Conservation (phyloP, 345 rosid species). For the Dipteronia sinensis region DNA sequence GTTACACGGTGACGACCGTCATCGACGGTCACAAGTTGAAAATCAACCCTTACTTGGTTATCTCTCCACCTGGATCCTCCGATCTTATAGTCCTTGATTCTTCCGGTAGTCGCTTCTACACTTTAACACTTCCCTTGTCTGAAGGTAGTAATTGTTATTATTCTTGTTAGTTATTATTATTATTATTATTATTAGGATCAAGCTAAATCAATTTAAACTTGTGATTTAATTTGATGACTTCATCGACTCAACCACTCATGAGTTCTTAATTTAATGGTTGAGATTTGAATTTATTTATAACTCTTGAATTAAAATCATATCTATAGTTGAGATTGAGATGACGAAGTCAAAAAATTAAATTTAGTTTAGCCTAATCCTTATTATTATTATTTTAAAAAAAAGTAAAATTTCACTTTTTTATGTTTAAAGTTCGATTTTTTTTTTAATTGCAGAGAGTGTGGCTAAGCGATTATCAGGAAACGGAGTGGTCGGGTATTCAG, state of each 20-base stretch:
- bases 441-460: slow-evolving; percentile 38
- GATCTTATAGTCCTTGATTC: slow-evolving; percentile 56
- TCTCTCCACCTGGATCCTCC: slow-evolving; percentile 49
- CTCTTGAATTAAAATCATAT: too few relatives aligned
- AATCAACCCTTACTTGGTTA: slow-evolving; percentile 47
- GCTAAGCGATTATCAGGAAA: slow-evolving; percentile 51
- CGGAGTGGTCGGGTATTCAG: slow-evolving; percentile 37
- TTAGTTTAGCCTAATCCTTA: too few relatives aligned
- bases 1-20: slow-evolving; percentile 61
- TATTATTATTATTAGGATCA: too few relatives aligned
- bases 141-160: slow-evolving; percentile 28
- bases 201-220: too few relatives aligned
- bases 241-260: too few relatives aligned
- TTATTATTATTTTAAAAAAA: too few relatives aligned
- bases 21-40: slow-evolving; percentile 51
- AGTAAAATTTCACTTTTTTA: neutral
- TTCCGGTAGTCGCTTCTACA: slow-evolving; percentile 46
- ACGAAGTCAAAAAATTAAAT: too few relatives aligned
- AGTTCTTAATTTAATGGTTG: too few relatives aligned
- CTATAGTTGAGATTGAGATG: too few relatives aligned
- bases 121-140: slow-evolving; percentile 51
- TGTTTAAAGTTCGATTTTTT: neutral
- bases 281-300: too few relatives aligned
- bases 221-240: too few relatives aligned
- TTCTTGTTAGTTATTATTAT: too few relatives aligned